Evolutionary conservation across 2,329 filamentous ascomycete species (phyloP), one percentile per base, ranked within the genome.

Genomic region (Ophiocordyceps robertsii): DNA sequence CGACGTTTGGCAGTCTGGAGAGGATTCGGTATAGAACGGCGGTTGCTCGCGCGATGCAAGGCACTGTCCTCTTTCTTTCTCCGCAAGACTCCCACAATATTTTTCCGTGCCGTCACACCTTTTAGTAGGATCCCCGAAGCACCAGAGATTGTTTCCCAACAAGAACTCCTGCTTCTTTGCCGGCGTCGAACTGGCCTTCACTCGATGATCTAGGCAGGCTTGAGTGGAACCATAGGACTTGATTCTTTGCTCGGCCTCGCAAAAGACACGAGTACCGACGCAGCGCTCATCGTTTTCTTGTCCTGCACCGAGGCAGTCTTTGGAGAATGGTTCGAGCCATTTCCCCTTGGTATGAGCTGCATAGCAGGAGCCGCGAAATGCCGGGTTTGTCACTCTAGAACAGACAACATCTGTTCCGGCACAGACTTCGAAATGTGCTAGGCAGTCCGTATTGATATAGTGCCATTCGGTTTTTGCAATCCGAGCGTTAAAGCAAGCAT

Each of bases 361-460:
- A n/a, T 32, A 40, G 38, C 38, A 40, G 2, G 14, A 33, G 11
- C 12, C 17, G 29, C 38, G 38, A 32, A 24, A 14, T 24, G 19
- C 17, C 17, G 13, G 5, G 33, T 33, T 12, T 5, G 7, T n/a
- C 8, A 40, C 30, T 33, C 19, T 40, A n/a, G 35, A 38, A 32
- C 41, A 43, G 19, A 43, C 27, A 16, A 33, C 30, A 16, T 38
- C 36, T n/a, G 41, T 39, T 30, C 41, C 41, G 21, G 39, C 41
- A 21, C 41, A 43, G 29, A 14, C 6, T 27, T 39, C 41, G 13
- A 43, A 43, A 24, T 32, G 8, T 11, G 29, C 19, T n/a, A 35
- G 16, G 21, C 41, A 43, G 3, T 39, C 41, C 1, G 37, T 43
- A n/a, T 21, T 33, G 13, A 39, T 35, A 17, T 43, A 43, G 16